Percentiles rank a stretch among this genome's conserved stretches.
Conservation (phyloP, 768 basidiomycete species). For the Termitomyces sp. region DNA sequence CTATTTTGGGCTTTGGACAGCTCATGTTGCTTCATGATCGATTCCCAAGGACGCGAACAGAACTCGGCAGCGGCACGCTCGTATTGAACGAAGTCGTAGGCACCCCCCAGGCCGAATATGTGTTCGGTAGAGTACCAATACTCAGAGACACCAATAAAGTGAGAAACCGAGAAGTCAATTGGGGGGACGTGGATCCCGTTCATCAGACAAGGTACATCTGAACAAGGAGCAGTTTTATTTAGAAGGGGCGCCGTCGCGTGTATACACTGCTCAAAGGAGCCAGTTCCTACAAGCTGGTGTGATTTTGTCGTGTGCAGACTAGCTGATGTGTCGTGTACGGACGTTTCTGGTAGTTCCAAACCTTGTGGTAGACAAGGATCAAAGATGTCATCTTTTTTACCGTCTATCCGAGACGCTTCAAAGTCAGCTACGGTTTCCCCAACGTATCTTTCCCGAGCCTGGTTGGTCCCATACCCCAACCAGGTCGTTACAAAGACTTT, state of each 20-base stretch:
- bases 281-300: conserved; percentile 77
- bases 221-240: conserved; percentile 82
- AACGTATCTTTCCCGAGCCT: conserved; percentile 92
- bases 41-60: conserved; percentile 76
- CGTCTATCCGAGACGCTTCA: conserved; percentile 35
- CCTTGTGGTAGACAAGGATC: conserved; percentile 92
- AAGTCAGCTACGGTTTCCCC: conserved; percentile 58
- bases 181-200: conserved; percentile 91
- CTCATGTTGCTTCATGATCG: conserved; percentile 68
- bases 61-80: conserved; percentile 89
- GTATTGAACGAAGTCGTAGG: conserved; percentile 95
- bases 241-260: conserved; percentile 68
- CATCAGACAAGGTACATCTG: conserved; percentile 85
- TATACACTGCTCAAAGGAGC: conserved; percentile 87
- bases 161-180: conserved; percentile 90
- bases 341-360: conserved; percentile 57
- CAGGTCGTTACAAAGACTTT: conserved; percentile 97
- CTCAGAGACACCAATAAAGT: conserved; percentile 96
- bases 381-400: conserved; percentile 39
- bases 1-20: conserved; percentile 40
- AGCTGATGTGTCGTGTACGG: conserved; percentile 38
- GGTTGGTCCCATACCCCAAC: conserved; percentile 97
- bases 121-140: conserved; percentile 99
- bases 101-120: conserved; percentile 89
- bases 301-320: conserved; percentile 42